Base-by-base conservation (phyloP, 768 basidiomycete genomes). In the Boletus subcaerulescens region DNA sequence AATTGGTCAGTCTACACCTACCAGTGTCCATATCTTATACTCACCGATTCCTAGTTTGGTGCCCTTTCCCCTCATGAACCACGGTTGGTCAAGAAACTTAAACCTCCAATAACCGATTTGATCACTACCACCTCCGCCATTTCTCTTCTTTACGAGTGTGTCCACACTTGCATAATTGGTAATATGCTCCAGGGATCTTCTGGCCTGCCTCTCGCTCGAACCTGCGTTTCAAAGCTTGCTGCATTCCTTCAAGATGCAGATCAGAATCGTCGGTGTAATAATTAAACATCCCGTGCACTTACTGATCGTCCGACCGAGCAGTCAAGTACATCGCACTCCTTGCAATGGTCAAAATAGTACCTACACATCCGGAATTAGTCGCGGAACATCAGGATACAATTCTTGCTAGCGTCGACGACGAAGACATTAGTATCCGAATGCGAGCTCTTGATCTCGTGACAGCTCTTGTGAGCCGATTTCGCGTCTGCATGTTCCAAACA, bases 251-350 rank as follows among this genome's bases (percentile, higher is more conserved):
- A 93, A 67, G 95, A 98, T 70, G 73, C 85, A 43, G 97, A 99
- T 72, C 97, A 98, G 72, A 99, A 99, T 65, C 71, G 96, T 98
- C 72, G 65, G 95, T 78, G 50, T 56, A 39, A 48, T 58, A 45
- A 54, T 57, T 59, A 52, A 43, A 46, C 24, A 35, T 56, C 47
- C 42, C 29, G 14, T 58, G 33, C 38, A 51, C 32, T 55, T 49
- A 59, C 60, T 70, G 50, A 52, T 60, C 47, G 41, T 50, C 51
- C 57, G 51, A 50, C 52, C 45, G 61, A 62, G n/a, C 64, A 99
- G 96, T 99, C 70, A 94, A 96, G 69, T 99, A 98, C 68, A 98
- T 99, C 57, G 90, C 97, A 0, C 79, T 99, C 31, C 79, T 97
- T 42, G 96, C 97, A 2, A 82, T 99, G 82, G 89, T 88, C 52